Percentiles rank a stretch among this genome's conserved stretches.
These are phyloP conservation scores for Parmales sp. DNA, from an alignment of 108 stramenopile species.

Conservation along the genomic window DNA sequence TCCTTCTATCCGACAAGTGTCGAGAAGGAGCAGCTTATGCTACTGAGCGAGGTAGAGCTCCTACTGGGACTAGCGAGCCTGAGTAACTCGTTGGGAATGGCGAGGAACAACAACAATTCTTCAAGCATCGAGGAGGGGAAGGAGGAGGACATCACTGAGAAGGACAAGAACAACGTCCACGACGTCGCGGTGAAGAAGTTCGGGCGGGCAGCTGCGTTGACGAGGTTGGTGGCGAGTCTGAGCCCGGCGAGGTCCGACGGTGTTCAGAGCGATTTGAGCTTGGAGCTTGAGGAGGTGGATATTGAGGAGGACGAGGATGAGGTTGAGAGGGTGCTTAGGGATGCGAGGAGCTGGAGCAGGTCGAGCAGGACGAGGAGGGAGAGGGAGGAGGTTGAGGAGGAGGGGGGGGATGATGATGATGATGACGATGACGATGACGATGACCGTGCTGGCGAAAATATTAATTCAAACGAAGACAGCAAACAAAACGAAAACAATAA, in stretches of 20 bases:
- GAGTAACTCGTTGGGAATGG: not conserved
- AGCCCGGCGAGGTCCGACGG: not conserved
- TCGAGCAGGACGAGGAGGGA: not conserved
- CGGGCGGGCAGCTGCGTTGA: not conserved
- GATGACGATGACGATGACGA: not conserved
- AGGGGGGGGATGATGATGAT: not conserved
- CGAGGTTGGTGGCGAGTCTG: not conserved
- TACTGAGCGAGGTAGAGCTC: not conserved
- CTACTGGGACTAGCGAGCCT: not conserved
- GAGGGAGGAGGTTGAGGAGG: not conserved
- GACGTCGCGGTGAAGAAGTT: not conserved
- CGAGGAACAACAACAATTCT: not conserved
- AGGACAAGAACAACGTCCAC: not conserved
- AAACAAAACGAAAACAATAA: too few relatives aligned
- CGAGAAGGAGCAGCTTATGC: not conserved
- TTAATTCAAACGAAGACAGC: too few relatives aligned
- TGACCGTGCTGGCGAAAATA: not conserved
- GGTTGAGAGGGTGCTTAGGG: not conserved
- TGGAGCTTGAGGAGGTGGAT: constrained; percentile 4
- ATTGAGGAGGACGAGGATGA: not conserved
- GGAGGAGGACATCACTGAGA: too few relatives aligned
- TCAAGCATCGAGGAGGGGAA: not conserved
- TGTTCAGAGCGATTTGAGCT: not conserved
- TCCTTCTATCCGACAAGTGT: too few relatives aligned
- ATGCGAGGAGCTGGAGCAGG: not conserved